phyloP scores from a whole-genome alignment of 208 protist species.

The Blechomonas ayalai region DNA sequence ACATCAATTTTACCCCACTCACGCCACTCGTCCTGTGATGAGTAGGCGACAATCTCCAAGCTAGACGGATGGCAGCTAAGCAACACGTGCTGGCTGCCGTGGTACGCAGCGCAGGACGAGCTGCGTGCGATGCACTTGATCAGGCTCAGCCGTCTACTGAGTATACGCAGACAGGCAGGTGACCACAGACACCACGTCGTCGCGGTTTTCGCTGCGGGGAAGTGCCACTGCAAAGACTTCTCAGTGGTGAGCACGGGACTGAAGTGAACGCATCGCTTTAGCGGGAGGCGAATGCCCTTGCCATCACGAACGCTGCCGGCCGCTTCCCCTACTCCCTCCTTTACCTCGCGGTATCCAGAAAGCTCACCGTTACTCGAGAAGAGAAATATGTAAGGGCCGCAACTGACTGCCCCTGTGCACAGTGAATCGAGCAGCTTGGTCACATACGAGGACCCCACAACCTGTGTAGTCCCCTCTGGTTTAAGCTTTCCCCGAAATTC shows the following conservation, averaged over 20 bases:
- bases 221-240: constrained; percentile 9
- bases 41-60: constrained; percentile 19
- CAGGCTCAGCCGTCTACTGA: constrained; percentile 5
- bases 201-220: constrained; percentile 2
- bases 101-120: constrained; percentile 20
- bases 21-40: constrained; percentile 8
- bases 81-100: constrained; percentile 13
- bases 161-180: constrained; percentile 10
- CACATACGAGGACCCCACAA: constrained; percentile 9
- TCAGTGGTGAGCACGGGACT: constrained; percentile 11
- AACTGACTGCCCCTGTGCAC: constrained; percentile 14
- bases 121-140: constrained; percentile 9
- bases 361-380: constrained; percentile 28
- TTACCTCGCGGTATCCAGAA: constrained; percentile 9
- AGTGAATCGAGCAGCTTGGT: constrained; percentile 6
- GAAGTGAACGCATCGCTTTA: constrained; percentile 16
- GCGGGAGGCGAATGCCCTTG: constrained; percentile 3
- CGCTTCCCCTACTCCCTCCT: neutral
- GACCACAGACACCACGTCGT: constrained; percentile 24
- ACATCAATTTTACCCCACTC: neutral
- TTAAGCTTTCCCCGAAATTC: constrained; percentile 72
- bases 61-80: constrained; percentile 13
- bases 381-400: constrained; percentile 6
- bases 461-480: constrained; percentile 1
- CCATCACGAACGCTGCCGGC: neutral